Evolutionary conservation across 805 yeast species (phyloP).

Genomic region (Phaffomyces thermotolerans): DNA sequence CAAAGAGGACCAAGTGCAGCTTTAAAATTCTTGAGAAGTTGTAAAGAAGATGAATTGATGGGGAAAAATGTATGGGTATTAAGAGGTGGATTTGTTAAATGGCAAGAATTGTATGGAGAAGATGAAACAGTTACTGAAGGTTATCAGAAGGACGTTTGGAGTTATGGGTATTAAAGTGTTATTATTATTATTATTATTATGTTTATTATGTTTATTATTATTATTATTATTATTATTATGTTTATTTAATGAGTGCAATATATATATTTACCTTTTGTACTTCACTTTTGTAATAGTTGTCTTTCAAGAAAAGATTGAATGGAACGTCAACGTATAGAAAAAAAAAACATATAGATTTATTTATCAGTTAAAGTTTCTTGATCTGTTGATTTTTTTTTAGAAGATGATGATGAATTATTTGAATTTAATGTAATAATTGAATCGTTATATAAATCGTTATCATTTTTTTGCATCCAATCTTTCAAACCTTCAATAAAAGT

Average conservation of each 20-base stretch:
- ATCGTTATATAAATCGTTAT: constrained; percentile 10
- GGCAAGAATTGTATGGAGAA: constrained; percentile 74
- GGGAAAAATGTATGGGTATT: constrained; percentile 58
- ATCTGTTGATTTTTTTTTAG: not conserved
- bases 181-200: not conserved
- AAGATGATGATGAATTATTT: not conserved
- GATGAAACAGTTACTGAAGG: constrained; percentile 59
- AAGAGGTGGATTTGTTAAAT: constrained; percentile 75
- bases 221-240: not conserved
- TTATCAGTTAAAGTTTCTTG: not conserved
- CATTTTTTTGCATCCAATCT: constrained; percentile 29
- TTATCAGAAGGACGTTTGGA: constrained; percentile 41
- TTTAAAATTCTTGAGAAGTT: constrained; percentile 40
- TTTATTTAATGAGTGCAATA: too few relatives aligned
- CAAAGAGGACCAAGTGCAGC: constrained; percentile 90
- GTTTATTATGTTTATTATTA: too few relatives aligned
- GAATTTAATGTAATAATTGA: constrained; percentile 7
- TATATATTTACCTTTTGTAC: too few relatives aligned
- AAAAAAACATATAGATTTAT: too few relatives aligned
- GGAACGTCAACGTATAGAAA: too few relatives aligned
- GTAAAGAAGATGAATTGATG: constrained; percentile 19
- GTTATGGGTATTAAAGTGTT: constrained; percentile 14
- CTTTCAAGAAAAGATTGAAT: too few relatives aligned
- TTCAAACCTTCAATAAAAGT: constrained; percentile 25
- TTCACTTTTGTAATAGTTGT: too few relatives aligned